Evolutionary conservation across 2,329 filamentous ascomycete genomes (phyloP), one percentile per base, ranked within the genome.

Genomic region (Colletotrichum cuscutae): DNA sequence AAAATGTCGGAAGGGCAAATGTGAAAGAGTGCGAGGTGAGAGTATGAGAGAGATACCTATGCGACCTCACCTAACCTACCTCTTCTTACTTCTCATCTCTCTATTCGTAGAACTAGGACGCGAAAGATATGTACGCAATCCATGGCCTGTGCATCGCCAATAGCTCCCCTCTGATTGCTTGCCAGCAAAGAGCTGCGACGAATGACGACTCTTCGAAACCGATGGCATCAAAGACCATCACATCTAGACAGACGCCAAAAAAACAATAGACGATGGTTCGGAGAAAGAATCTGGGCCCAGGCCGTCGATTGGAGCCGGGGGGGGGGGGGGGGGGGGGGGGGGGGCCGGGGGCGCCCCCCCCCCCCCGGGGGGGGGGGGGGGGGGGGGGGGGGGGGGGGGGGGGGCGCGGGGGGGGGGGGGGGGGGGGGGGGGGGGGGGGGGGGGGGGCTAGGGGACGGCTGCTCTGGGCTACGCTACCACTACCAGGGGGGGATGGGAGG

Each of bases 201-300:
- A 64, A 54, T 54, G 49, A 62, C 22, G 30, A 59, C 35, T 59
- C 63, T 53, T n/a, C 35, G 64, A 66, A 66, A 66, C 64, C 24
- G 9, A 24, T 37, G 28, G 58, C 37, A n/a, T 28, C 58, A n/a
- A 22, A 37, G 28, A 49, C 58, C 15, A 64, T 37, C n/a, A 11
- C 28, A 19, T n/a, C 22, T 35, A 53, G 46, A 63, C 46, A 63
- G n/a, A 35, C 28, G 13, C 46, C 60, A 53, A 9, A 13, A 53
- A 32, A 35, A 46, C 37, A 35, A 32, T 53, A 32, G 46, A 35
- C 24, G 37, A 49, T 37, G 13, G 22, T 28, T 61, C n/a, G 19
- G 28, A 30, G 28, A 19, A n/a, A 35, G n/a, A 22, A 26, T 32
- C 57, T 19, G 32, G 32, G 32, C 37, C 57, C 35, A 35, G 57